A percentile compares a stretch with the other conserved stretches of the same genome.
phyloP scores from a whole-genome alignment of 2,329 filamentous ascomycete genomes.

The Pseudonectria foliicola region DNA sequence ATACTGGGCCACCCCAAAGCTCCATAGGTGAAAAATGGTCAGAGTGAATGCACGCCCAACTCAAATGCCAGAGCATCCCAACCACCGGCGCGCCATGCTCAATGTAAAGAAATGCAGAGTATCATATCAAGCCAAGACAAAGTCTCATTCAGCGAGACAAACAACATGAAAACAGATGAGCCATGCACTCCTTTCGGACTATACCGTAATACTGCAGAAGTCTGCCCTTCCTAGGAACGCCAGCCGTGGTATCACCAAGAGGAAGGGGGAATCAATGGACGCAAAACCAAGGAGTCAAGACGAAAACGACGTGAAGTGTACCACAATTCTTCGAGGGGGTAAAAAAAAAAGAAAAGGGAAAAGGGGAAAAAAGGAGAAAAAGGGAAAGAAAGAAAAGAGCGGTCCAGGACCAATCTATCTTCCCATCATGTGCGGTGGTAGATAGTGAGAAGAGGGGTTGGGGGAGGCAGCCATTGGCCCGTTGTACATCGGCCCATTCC shows the following conservation, averaged over 20 bases:
- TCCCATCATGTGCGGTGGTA: slow-evolving; percentile 29
- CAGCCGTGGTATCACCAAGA: no score
- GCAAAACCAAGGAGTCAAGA: not conserved
- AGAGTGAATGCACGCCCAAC: slow-evolving; percentile 2
- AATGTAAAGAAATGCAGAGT: slow-evolving; percentile 6
- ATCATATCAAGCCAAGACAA: slow-evolving; percentile 1
- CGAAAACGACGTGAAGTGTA: no score
- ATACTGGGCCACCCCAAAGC: no score
- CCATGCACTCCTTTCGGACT: no score
- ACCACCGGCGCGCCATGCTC: slow-evolving; percentile 7
- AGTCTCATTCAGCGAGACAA: slow-evolving; percentile 1
- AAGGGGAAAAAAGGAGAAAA: slow-evolving; percentile 3
- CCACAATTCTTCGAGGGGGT: no score
- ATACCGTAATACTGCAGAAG: no score
- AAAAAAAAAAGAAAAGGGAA: slow-evolving; percentile 8
- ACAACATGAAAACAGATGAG: slow-evolving; percentile 1
- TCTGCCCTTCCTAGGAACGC: no score
- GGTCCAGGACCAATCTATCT: slow-evolving; percentile 12
- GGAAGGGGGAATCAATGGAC: not conserved
- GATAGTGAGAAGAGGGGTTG: slow-evolving; percentile 16
- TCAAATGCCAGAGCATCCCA: slow-evolving; percentile 4
- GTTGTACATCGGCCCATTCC: slow-evolving; percentile 17
- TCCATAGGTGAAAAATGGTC: no score
- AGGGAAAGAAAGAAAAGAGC: slow-evolving; percentile 5
- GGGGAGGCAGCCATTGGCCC: slow-evolving; percentile 3